Conservation (phyloP, 345 rosid genomes). For the Citrus inodora region DNA sequence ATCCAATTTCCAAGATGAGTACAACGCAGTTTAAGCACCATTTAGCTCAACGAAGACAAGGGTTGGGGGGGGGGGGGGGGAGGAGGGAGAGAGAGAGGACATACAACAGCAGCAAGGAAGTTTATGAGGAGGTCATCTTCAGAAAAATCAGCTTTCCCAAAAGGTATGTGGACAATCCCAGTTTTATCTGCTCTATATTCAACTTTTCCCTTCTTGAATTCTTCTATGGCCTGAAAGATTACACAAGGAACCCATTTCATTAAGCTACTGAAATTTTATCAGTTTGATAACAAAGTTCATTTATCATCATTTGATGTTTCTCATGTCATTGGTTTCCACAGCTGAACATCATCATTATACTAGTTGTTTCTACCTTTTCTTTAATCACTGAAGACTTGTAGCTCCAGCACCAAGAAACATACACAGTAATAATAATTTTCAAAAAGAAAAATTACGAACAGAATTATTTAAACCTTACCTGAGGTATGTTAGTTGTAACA, state of each 20-base stretch:
- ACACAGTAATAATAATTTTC: neutral
- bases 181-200: slow-evolving; percentile 96
- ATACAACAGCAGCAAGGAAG: slow-evolving; percentile 79
- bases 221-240: slow-evolving; percentile 78
- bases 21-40: neutral
- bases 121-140: slow-evolving; percentile 82
- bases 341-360: neutral
- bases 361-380: neutral
- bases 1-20: neutral
- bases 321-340: neutral
- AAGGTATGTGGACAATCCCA: slow-evolving; percentile 94
- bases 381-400: neutral
- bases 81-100: slow-evolving; percentile 6
- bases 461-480: slow-evolving; percentile 40
- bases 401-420: neutral
- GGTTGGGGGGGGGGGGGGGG: too few species aligned
- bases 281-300: neutral
- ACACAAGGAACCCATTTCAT: neutral
- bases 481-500: slow-evolving; percentile 80
- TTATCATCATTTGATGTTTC: neutral
- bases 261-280: neutral
- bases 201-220: slow-evolving; percentile 93
- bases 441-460: neutral
- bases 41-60: neutral
- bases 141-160: slow-evolving; percentile 70